Percentiles rank a stretch among this genome's conserved stretches.
These are phyloP conservation scores for Phytophthora hibernalis DNA, from an alignment of 352 stramenopile species.

Conservation along the genomic window DNA sequence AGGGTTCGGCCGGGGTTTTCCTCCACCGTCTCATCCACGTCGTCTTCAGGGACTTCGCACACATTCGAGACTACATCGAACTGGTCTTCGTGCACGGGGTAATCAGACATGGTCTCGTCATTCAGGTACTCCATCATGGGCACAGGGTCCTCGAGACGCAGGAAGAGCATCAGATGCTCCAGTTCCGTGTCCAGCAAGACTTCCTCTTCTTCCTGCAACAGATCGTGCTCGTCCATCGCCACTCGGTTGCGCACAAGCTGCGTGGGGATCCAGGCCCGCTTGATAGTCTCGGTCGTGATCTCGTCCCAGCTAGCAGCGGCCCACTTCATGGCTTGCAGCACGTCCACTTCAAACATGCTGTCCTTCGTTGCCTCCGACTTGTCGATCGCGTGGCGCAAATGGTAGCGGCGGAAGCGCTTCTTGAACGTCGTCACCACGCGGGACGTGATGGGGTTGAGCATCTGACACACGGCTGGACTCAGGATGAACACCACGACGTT, in stretches of 20 bases:
- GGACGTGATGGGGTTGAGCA: constrained; percentile 75
- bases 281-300: constrained; percentile 71
- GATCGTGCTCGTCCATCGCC: constrained; percentile 49
- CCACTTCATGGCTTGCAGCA: constrained; percentile 87
- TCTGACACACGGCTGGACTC: constrained; percentile 49
- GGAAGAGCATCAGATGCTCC: constrained; percentile 68
- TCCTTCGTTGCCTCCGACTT: constrained; percentile 55
- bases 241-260: constrained; percentile 64
- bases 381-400: constrained; percentile 73
- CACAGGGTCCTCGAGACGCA: constrained; percentile 66
- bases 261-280: constrained; percentile 69
- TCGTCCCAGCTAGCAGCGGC: constrained; percentile 73
- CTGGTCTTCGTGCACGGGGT: constrained; percentile 83
- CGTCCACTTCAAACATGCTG: constrained; percentile 65
- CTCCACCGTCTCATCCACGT: constrained; percentile 61
- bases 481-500: constrained; percentile 79
- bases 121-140: constrained; percentile 76
- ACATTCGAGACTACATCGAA: constrained; percentile 79
- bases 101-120: constrained; percentile 72
- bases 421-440: constrained; percentile 73
- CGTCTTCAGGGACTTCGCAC: constrained; percentile 74
- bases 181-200: constrained; percentile 69
- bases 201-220: constrained; percentile 69
- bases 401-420: constrained; percentile 76
- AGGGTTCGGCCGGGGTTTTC: constrained; percentile 47